Percentiles rank a stretch among this genome's conserved stretches.
Conservation (phyloP, 495 filamentous ascomycete genomes). For the Filosporella fistucella region DNA sequence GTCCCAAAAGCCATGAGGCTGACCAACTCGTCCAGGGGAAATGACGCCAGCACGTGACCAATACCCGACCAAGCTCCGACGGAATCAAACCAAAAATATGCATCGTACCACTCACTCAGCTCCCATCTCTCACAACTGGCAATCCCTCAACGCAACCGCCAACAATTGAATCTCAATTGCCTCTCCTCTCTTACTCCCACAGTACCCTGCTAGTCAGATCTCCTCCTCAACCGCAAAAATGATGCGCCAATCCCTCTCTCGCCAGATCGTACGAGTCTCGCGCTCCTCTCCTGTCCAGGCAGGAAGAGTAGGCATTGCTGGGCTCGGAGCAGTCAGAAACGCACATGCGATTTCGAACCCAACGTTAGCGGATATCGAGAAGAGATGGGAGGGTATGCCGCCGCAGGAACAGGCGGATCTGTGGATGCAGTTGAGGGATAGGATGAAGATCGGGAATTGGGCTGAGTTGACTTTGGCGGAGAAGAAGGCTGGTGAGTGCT, state of each 20-base stretch:
- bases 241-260: conserved; percentile 2
- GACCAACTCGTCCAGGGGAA: too few relatives aligned
- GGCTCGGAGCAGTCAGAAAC: conserved; percentile 38
- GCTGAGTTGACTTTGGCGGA: conserved; percentile 88
- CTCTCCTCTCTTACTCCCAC: too few relatives aligned
- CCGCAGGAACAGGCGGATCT: conserved; percentile 98
- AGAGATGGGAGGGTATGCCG: conserved; percentile 96
- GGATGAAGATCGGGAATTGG: conserved; percentile 98
- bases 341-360: conserved; percentile 95
- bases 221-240: too few relatives aligned
- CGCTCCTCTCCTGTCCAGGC: background rate
- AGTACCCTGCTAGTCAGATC: too few relatives aligned
- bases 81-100: too few relatives aligned
- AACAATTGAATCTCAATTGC: too few relatives aligned
- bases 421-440: conserved; percentile 95
- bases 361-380: conserved; percentile 95
- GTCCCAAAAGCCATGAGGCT: too few relatives aligned
- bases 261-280: conserved; percentile 26
- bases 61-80: too few relatives aligned
- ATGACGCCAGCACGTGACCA: too few relatives aligned
- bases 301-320: background rate
- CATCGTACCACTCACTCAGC: too few relatives aligned
- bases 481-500: conserved; percentile 94
- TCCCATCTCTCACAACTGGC: too few relatives aligned
- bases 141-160: too few relatives aligned